Evolutionary conservation across 768 basidiomycete genomes (phyloP).

Genomic region (Wakefieldia striispora): DNA sequence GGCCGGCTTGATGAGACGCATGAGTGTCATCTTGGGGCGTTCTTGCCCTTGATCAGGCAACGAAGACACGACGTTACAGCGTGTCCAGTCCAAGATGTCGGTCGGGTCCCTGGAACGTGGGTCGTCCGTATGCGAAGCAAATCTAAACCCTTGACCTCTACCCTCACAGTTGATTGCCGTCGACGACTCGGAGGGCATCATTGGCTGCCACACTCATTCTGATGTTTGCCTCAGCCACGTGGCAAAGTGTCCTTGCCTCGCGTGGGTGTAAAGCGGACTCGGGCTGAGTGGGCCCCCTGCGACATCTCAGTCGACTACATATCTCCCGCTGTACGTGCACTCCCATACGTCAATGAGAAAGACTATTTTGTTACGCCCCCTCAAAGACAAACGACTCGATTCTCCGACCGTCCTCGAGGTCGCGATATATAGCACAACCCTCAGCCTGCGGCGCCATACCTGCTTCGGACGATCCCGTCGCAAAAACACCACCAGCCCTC

Average conservation of each 20-base stretch:
- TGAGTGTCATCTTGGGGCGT: too few relatives aligned
- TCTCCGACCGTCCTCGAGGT: too few relatives aligned
- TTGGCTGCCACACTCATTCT: slow-evolving; percentile 20
- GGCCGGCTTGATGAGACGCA: too few relatives aligned
- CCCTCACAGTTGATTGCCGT: slow-evolving; percentile 8
- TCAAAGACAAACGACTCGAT: too few relatives aligned
- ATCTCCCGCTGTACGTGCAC: slow-evolving; percentile 5
- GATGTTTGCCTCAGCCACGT: neutral
- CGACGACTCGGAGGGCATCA: slow-evolving; percentile 2
- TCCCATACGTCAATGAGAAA: slow-evolving; percentile 1
- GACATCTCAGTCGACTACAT: slow-evolving; percentile 10
- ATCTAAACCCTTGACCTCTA: slow-evolving; percentile 15
- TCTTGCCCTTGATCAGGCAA: neutral
- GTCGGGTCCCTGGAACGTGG: slow-evolving; percentile 18
- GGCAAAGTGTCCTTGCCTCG: neutral
- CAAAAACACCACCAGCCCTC: too few relatives aligned
- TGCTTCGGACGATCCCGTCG: too few relatives aligned
- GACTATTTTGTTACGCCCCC: neutral
- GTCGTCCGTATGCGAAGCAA: neutral
- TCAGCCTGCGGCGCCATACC: too few relatives aligned
- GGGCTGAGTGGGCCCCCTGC: neutral
- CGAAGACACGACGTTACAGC: slow-evolving; percentile 8
- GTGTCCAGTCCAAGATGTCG: slow-evolving; percentile 2
- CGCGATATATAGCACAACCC: too few relatives aligned
- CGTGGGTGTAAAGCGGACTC: too few relatives aligned